Percentiles rank a stretch among this genome's conserved stretches.
These are phyloP conservation scores for Citrus hindsii DNA, from an alignment of 345 rosid species.

Conservation along the genomic window DNA sequence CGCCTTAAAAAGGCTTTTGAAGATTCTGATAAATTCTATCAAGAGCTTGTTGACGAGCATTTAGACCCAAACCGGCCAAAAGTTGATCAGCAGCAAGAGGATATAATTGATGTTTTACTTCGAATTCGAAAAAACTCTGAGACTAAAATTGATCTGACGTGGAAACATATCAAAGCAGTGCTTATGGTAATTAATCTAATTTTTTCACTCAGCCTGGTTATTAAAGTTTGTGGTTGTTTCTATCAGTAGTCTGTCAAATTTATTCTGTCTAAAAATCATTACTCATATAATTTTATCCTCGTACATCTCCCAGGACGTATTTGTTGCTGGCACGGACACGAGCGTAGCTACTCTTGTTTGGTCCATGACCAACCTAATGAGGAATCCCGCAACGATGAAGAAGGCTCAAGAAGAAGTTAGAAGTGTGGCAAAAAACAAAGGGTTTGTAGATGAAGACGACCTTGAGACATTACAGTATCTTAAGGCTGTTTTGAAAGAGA, in stretches of 20 bases:
- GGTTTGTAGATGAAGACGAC: slow-evolving; percentile 24
- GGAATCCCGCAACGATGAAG: slow-evolving; percentile 18
- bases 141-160: slow-evolving; percentile 17
- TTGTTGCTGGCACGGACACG: slow-evolving; percentile 32
- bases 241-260: too few species aligned
- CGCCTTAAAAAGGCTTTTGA: slow-evolving; percentile 20
- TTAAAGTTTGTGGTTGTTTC: background rate
- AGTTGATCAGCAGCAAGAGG: slow-evolving; percentile 16
- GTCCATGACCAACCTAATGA: slow-evolving; percentile 34
- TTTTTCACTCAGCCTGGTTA: background rate
- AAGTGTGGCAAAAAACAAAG: slow-evolving; percentile 4
- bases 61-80: slow-evolving; percentile 8
- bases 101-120: slow-evolving; percentile 28
- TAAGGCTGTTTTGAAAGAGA: slow-evolving; percentile 31
- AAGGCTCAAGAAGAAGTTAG: slow-evolving; percentile 27
- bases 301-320: slow-evolving; percentile 14
- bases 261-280: too few species aligned
- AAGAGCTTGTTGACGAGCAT: slow-evolving; percentile 33
- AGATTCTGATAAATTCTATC: slow-evolving; percentile 28
- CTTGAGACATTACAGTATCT: slow-evolving; percentile 16
- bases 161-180: slow-evolving; percentile 34
- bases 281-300: too few species aligned
- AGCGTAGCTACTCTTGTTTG: slow-evolving; percentile 18
- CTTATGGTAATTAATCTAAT: slow-evolving; percentile 18
- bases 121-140: slow-evolving; percentile 8